Conservation (phyloP, 2,329 filamentous ascomycete species). For the Ascochyta viciae-villosae region DNA sequence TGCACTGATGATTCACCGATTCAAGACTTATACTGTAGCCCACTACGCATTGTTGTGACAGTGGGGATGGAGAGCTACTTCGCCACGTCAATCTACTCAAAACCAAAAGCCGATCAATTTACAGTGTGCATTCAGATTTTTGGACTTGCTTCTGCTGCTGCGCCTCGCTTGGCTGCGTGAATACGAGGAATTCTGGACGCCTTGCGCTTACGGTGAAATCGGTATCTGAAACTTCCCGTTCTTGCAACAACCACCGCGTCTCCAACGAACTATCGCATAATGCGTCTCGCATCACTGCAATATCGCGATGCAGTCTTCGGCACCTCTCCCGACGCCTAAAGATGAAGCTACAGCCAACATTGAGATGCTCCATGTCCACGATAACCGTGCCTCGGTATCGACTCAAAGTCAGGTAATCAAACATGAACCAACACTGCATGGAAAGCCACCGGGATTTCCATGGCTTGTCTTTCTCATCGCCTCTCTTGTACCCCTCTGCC, state of each 20-base stretch:
- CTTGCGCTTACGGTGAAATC: conserved; percentile 8
- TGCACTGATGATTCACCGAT: too few species aligned
- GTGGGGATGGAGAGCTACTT: too few species aligned
- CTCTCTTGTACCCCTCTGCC: conserved; percentile 29
- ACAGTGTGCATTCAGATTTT: neutral
- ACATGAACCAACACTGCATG: conserved; percentile 7
- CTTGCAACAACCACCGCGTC: too few species aligned
- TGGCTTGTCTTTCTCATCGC: conserved; percentile 31
- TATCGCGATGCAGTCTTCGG: neutral
- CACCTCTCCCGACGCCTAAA: neutral
- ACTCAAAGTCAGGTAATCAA: neutral
- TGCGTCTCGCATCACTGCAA: neutral
- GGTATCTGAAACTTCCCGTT: neutral
- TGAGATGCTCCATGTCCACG: neutral
- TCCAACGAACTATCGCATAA: neutral
- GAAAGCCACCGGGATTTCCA: conserved; percentile 28
- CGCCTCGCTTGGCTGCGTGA: conserved; percentile 14
- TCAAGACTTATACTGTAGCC: too few species aligned
- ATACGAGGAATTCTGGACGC: conserved; percentile 4
- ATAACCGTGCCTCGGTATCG: neutral
- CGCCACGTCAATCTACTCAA: neutral
- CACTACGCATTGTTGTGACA: too few species aligned
- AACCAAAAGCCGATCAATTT: neutral
- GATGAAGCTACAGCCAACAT: neutral
- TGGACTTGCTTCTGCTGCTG: conserved; percentile 6